Evolutionary conservation across 1,139 yeast species (phyloP), one percentile per base, ranked within the genome.

Genomic region (Lodderomyces jiufengensis): DNA sequence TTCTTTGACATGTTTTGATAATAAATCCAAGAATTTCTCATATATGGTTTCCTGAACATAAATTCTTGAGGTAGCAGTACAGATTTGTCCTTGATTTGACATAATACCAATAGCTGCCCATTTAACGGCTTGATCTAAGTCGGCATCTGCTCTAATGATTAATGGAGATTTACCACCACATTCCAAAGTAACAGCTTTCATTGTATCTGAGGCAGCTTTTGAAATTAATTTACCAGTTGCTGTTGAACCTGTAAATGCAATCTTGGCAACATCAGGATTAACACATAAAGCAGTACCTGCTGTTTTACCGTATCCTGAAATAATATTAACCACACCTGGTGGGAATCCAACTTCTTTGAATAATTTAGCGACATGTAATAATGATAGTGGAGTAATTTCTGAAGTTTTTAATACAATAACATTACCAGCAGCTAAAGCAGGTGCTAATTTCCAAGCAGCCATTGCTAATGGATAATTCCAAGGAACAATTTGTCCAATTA

Each of bases 131-230:
- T 80, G 80, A 1, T 80, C 84, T 32, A 87, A 59, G 54, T 88
- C 90, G 15, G 87, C 84, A 56, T 76, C 96, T 33, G 63, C 81
- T 65, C 81, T 82, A 40, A 73, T 78, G 55, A 76, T 73, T 58
- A 77, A 75, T 48, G 88, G 88, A 14, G 92, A 80, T 56, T 88
- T 88, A 42, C 97, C 97, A 46, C 97, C 97, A 53, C 95, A 82
- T 64, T 88, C 97, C 50, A 90, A 63, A 11, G 94, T 78, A 24
- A 84, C 80, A 7, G 87, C 86, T 60, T 85, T 86, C 56, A 70
- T 55, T 49, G 67, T 68, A 21, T 59, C 55, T 14, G 87, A 72
- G 18, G 94, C 94, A 36, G 75, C 66, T 39, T 62, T 59, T 48
- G 79, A 84, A 44, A 82, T 66, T 24, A 71, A 46, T 44, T 70